These are phyloP conservation scores for Fusarium sulawesiense DNA, from an alignment of 2,329 filamentous ascomycete species.

Conservation along the genomic window DNA sequence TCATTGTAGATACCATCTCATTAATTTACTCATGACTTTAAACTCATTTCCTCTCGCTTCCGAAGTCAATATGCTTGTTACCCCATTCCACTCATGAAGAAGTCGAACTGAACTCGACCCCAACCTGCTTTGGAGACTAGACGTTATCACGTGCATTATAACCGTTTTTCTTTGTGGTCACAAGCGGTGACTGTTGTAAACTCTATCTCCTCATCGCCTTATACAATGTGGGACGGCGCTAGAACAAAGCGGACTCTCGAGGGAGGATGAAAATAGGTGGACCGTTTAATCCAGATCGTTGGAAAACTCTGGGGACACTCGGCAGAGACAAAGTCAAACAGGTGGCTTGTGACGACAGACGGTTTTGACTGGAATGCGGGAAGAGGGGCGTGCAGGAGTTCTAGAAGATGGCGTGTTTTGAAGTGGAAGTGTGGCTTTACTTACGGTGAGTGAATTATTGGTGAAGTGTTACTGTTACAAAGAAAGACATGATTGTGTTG, in stretches of 20 bases:
- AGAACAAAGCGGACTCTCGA: constrained; percentile 18
- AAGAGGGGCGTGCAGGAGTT: constrained; percentile 20
- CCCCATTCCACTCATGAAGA: neutral
- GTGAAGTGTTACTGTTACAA: neutral
- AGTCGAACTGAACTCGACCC: neutral
- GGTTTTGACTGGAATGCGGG: constrained; percentile 34
- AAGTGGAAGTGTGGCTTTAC: constrained; percentile 8
- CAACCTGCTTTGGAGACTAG: neutral
- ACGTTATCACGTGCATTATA: neutral
- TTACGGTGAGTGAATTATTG: constrained; percentile 12
- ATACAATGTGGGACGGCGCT: constrained; percentile 9
- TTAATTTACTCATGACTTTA: neutral
- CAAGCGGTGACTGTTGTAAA: constrained; percentile 2
- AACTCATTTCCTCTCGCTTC: too few relatives aligned
- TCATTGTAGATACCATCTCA: constrained; percentile 27
- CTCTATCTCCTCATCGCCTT: constrained; percentile 12
- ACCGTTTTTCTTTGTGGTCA: neutral
- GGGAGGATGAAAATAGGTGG: neutral
- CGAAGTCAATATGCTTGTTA: neutral
- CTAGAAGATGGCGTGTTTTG: constrained; percentile 17
- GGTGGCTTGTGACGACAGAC: neutral
- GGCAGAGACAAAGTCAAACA: constrained; percentile 27
- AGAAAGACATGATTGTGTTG: neutral
- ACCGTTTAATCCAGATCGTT: constrained; percentile 23
- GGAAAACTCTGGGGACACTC: constrained; percentile 21